These are phyloP conservation scores for Dioscorea alata DNA, from an alignment of 106 monocot genomes.

Conservation along the genomic window DNA sequence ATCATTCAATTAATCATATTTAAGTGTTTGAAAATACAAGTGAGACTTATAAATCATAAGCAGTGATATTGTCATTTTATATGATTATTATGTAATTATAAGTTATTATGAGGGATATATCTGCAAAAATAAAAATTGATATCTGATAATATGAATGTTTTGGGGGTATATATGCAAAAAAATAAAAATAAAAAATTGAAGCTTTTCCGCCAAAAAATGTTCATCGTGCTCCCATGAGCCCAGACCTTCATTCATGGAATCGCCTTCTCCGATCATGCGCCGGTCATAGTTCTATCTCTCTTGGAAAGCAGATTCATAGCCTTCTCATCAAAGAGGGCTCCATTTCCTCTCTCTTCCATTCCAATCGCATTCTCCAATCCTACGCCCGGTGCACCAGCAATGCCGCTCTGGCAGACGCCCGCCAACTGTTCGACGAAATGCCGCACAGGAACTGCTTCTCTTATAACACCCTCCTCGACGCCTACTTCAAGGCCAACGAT, in stretches of 20 bases:
- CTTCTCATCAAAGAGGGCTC: constrained; percentile 57
- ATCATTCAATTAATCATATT: too few species aligned
- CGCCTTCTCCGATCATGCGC: constrained; percentile 44
- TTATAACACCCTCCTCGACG: constrained; percentile 55
- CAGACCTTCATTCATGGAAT: constrained; percentile 15
- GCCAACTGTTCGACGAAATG: constrained; percentile 61
- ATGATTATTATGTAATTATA: too few species aligned
- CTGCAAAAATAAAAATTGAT: too few species aligned
- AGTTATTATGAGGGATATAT: too few species aligned
- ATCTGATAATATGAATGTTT: too few species aligned
- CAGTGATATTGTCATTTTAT: too few species aligned
- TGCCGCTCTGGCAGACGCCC: constrained; percentile 14
- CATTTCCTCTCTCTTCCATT: constrained; percentile 23
- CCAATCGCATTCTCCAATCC: constrained; percentile 63
- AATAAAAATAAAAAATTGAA: too few species aligned
- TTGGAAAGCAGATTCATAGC: constrained; percentile 51
- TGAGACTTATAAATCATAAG: too few species aligned
- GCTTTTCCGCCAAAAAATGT: too few species aligned
- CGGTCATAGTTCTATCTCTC: constrained; percentile 4
- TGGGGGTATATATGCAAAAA: too few species aligned
- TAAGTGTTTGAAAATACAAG: too few species aligned
- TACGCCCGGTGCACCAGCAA: constrained; percentile 29
- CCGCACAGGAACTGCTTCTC: constrained; percentile 51
- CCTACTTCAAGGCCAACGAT: constrained; percentile 23
- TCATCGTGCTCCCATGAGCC: not conserved